Evolutionary conservation across 768 basidiomycete genomes (phyloP).

Genomic region (Asterophora parasitica): DNA sequence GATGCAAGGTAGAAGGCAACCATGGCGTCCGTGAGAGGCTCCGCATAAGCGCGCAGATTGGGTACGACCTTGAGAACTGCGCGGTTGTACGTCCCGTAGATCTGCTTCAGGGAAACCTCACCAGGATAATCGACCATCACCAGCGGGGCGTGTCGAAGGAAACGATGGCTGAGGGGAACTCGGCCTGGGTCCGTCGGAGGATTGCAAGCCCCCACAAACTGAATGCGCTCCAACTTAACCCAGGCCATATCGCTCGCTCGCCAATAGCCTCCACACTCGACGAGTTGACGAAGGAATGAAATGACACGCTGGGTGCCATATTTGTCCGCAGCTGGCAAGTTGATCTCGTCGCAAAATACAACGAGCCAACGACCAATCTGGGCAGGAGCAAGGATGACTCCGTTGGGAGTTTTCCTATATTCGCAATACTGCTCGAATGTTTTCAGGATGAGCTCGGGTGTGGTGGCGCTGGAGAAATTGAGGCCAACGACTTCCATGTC

Average conservation of each 20-base stretch:
- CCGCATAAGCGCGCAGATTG: slow-evolving; percentile 86
- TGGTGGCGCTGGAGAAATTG: slow-evolving; percentile 98
- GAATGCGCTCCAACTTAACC: slow-evolving; percentile 97
- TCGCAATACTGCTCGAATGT: slow-evolving; percentile 99
- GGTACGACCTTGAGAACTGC: slow-evolving; percentile 95
- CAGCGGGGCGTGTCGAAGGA: slow-evolving; percentile 94
- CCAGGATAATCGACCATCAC: slow-evolving; percentile 99
- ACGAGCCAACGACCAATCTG: slow-evolving; percentile 98
- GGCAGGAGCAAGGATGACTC: slow-evolving; percentile 89
- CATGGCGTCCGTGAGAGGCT: slow-evolving; percentile 97
- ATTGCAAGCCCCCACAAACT: slow-evolving; percentile 99
- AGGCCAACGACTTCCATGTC: slow-evolving; percentile 99
- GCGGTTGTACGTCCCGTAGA: slow-evolving; percentile 97
- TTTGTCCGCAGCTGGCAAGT: slow-evolving; percentile 92
- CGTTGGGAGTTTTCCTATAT: slow-evolving; percentile 96
- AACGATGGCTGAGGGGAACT: slow-evolving; percentile 95
- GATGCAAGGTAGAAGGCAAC: slow-evolving; percentile 93
- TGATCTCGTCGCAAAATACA: slow-evolving; percentile 99
- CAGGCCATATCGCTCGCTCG: slow-evolving; percentile 91
- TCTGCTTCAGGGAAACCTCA: slow-evolving; percentile 93
- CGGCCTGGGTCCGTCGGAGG: slow-evolving; percentile 99
- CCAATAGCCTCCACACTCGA: slow-evolving; percentile 95
- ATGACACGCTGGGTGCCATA: slow-evolving; percentile 99
- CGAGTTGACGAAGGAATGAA: slow-evolving; percentile 95
- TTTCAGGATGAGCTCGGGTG: slow-evolving; percentile 96